Conservation (phyloP, 495 filamentous ascomycete species). For the Pyronema omphalodes region DNA sequence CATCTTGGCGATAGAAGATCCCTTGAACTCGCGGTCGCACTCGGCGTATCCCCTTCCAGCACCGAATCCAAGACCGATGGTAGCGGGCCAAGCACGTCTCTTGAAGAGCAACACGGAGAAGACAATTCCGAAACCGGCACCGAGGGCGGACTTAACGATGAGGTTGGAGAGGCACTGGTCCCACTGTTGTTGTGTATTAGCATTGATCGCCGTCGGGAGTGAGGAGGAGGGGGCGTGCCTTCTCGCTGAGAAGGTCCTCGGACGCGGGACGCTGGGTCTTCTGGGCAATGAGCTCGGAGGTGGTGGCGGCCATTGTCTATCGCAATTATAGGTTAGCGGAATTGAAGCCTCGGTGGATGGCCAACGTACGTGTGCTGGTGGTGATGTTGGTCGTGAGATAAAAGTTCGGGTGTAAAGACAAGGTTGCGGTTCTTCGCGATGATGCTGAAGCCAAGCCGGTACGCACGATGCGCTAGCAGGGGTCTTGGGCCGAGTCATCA, state of each 20-base stretch:
- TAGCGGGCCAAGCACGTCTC: conserved; percentile 88
- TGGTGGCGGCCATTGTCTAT: conserved; percentile 3
- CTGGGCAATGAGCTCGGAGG: conserved; percentile 1
- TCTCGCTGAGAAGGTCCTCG: conserved; percentile 7
- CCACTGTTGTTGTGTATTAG: conserved; percentile 43
- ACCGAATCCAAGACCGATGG: conserved; percentile 81
- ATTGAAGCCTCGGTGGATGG: not conserved
- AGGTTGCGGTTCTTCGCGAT: not conserved
- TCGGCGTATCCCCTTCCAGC: conserved; percentile 94
- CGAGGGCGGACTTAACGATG: conserved; percentile 84
- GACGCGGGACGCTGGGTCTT: conserved; percentile 4
- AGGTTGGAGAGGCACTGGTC: conserved; percentile 92
- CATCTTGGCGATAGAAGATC: conserved; percentile 32
- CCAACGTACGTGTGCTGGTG: not conserved
- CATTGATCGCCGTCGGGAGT: not conserved
- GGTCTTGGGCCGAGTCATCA: not conserved
- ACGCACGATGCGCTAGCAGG: not conserved
- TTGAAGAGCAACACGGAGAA: conserved; percentile 98
- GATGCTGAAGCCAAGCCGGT: not conserved
- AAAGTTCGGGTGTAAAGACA: not conserved
- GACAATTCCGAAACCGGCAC: conserved; percentile 87
- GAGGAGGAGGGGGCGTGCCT: not conserved
- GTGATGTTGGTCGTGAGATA: not conserved
- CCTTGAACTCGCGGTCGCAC: conserved; percentile 48
- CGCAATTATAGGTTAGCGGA: not conserved